Evolutionary conservation across 148 eudicot genomes (phyloP), one percentile per base, ranked within the genome.

Genomic region (Diospyros kaki): DNA sequence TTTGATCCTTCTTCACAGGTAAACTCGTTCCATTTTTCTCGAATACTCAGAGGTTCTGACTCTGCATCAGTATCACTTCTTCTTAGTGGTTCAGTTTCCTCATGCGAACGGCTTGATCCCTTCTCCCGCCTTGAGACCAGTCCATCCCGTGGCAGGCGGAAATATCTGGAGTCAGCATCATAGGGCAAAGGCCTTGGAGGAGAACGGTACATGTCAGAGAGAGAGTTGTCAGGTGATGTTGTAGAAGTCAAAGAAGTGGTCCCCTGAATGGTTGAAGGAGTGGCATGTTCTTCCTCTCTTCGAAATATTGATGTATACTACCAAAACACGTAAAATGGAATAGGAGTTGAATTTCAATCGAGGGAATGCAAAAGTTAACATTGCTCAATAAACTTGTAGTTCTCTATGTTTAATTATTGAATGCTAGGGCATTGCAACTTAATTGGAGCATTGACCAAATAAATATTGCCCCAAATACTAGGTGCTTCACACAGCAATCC

Each of bases 151-250:
- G 88, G 97, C 79, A 86, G 69, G 61, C 84, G 87, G 61, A 83
- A 86, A 77, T 68, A 87, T 76, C 93, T 83, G 58, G 97, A 89
- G 82, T 90, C 93, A 4, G 83, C 87, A 85, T 92, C 92, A 75
- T 90, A 92, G 77, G 97, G 97, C 81, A 91, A 84, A 17, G 98
- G 98, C 73, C 95, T 87, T 42, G 98, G 97, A 73, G 93, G 95
- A 80, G 97, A 85, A 43, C 88, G 91, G 68, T 86, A 94, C 85
- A 86, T 87, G 66, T 89, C 90, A 77, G 90, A 85, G 61, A 91
- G 69, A 69, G 94, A 81, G 73, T 74, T 83, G 75, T 91, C 95
- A 41, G 83, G 79, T 68, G 91, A 86, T 61, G 88, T 62, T 45
- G 84, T 73, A 54, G 91, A 73, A 82, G 78, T 87, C 70, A 85